A percentile compares a stretch with the other conserved stretches of the same genome.
Conservation (phyloP, 2,329 filamentous ascomycete species). For the Aureobasidium lini region DNA sequence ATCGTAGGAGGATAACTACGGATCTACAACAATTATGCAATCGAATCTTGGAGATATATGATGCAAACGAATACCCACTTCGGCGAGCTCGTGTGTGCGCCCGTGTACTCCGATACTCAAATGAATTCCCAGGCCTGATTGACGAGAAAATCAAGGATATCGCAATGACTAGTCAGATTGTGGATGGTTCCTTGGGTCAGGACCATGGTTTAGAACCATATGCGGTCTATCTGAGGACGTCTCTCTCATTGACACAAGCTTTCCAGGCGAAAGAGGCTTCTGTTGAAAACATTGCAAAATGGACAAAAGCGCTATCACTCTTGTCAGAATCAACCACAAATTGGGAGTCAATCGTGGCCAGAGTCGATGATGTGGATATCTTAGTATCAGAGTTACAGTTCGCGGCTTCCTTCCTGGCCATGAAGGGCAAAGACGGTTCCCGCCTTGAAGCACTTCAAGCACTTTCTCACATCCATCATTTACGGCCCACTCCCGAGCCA, state of each 20-base stretch:
- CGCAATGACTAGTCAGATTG: conserved; percentile 11
- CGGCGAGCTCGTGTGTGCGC: conserved; percentile 23
- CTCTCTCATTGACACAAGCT: conserved; percentile 33
- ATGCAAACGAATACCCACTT: conserved; percentile 19
- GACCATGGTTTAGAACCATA: conserved; percentile 30
- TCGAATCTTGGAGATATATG: conserved; percentile 20
- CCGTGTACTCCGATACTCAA: conserved; percentile 19
- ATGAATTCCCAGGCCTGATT: conserved; percentile 20
- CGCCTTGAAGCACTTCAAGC: background rate
- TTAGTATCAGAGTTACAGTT: conserved; percentile 47
- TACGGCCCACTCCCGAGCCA: background rate
- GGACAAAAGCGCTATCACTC: conserved; percentile 23
- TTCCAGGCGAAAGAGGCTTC: conserved; percentile 28
- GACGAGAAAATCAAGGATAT: conserved; percentile 12
- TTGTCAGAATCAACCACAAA: background rate
- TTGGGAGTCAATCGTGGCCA: conserved; percentile 27
- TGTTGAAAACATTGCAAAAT: conserved; percentile 25
- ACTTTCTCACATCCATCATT: background rate
- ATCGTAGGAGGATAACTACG: background rate
- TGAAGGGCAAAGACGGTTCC: conserved; percentile 45
- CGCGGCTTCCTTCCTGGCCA: conserved; percentile 49
- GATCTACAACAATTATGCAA: background rate
- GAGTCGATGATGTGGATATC: conserved; percentile 44
- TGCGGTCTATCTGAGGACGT: conserved; percentile 29
- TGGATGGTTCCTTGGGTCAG: conserved; percentile 17